These are phyloP conservation scores for Tricholoma hemisulphureum DNA, from an alignment of 768 basidiomycete species.

Conservation along the genomic window DNA sequence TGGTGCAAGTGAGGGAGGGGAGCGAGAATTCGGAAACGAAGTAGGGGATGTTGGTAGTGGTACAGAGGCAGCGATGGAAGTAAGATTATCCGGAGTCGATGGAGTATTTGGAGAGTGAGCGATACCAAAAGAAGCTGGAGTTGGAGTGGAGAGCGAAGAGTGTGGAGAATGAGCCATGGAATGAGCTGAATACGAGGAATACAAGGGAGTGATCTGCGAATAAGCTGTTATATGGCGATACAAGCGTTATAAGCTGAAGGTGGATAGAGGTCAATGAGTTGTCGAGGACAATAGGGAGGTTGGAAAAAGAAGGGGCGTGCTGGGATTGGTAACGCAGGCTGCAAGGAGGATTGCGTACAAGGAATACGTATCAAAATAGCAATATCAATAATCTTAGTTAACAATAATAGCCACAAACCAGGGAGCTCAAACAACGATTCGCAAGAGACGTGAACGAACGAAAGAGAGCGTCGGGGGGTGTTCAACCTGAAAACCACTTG, in stretches of 20 bases:
- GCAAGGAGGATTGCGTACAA: conserved; percentile 9
- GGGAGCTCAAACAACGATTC: no score
- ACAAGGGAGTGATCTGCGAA: background rate
- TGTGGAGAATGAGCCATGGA: conserved; percentile 12
- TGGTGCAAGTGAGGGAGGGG: conserved; percentile 1
- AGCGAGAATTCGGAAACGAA: conserved; percentile 6
- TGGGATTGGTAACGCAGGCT: conserved; percentile 12
- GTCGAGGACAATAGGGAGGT: conserved; percentile 1
- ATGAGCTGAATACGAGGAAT: no score
- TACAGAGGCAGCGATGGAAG: conserved; percentile 1
- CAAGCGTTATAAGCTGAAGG: no score
- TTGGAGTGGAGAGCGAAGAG: conserved; percentile 12
- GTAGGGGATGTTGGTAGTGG: conserved; percentile 10
- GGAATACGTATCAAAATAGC: conserved; percentile 11
- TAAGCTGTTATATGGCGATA: no score
- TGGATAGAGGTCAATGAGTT: no score
- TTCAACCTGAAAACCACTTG: background rate
- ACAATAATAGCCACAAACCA: conserved; percentile 4
- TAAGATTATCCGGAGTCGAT: background rate
- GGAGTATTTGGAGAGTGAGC: no score
- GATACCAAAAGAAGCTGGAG: background rate
- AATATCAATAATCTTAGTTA: conserved; percentile 7
- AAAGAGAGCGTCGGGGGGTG: background rate
- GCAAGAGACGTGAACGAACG: no score
- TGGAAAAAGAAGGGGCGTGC: background rate